Evolutionary conservation across 2,329 filamentous ascomycete genomes (phyloP), one percentile per base, ranked within the genome.

Genomic region (Phaeoacremonium minimum): DNA sequence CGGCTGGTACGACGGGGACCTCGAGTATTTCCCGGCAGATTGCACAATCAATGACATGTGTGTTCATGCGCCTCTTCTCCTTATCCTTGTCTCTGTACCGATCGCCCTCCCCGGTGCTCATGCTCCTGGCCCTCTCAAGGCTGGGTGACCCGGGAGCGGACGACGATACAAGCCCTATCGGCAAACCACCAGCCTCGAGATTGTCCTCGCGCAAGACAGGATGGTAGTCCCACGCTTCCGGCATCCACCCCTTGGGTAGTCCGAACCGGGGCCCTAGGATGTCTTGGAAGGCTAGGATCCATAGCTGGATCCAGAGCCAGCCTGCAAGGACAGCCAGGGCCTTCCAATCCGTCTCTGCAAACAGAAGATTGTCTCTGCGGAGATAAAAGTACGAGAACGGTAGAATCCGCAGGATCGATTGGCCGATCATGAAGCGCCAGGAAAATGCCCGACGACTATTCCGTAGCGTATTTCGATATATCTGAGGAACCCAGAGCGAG

Each of bases 21-120:
- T 96, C 88, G 14, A 98, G 80, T 31, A 85, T 75, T 61, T 95
- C 89, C 63, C 91, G 85, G 58, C 93, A 98, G 47, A 98, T 96
- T 14, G 90, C 88, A 60, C 93, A 98, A 64, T 97, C 90, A 42
- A 95, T 93, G 1, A 58, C 77, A 31, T 74, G 63, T 11, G 56
- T 33, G 49, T 45, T 38, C 42, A 49, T 55, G 20, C 45, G 34
- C 37, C 46, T 48, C 38, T 52, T 54, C 15, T 57, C 53, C 38
- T 35, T n/a, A 18, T 22, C 11, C 31, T 36, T 35, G 39, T 38
- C 11, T 29, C 32, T 11, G 19, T 38, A 14, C 13, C 26, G 29
- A 35, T 47, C 22, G 34, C 47, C 31, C 47, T 42, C 29, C 33
- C 37, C 32, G 18, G 35, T 37, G 44, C 52, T 35, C 35, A 46